Base-by-base conservation (phyloP, 129 eudicot species). In the Silybum marianum region DNA sequence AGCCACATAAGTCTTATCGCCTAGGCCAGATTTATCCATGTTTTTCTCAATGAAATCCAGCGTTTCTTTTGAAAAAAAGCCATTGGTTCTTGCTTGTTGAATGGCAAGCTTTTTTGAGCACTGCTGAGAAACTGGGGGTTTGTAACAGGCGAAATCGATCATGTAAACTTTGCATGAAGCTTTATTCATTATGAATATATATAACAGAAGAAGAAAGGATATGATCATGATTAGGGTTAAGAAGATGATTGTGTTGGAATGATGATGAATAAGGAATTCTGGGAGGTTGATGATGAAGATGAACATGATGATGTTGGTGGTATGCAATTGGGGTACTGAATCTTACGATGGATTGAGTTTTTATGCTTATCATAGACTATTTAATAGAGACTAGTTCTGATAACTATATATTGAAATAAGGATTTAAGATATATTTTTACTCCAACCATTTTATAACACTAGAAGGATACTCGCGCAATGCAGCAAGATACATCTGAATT, bases 101-200 rank as follows among this genome's bases (percentile, higher is more conserved):
- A 79, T 11, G 3, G n/a, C 1, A 3, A 2, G 13, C 18, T 88
- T 78, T 83, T 71, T 86, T 32, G 81, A 40, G 65, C 81, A 80
- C 69, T 73, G 81, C 14, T 28, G 85, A 51, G 72, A 36, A 4
- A 7, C 25, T 7, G 79, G 77, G 51, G 89, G 92, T 69, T 90
- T 88, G 83, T 81, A 86, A 74, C 95, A 90, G 9, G 88, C 74
- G 26, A 86, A 88, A 78, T 88, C 89, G 26, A 88, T 24, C 4
- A 88, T 67, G 84, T 65, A 88, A 1, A 86, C 76, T 44, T 82
- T 84, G 69, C 75, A 26, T 36, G 81, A 81, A 70, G 84, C 18
- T 73, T 69, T 74, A 10, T 34, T 79, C 7, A 34, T 83, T 42
- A 38, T 54, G 74, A 75, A 26, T 14, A 18, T 18, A 23, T 7